Percentiles rank a stretch among this genome's conserved stretches.
phyloP scores from a whole-genome alignment of 495 filamentous ascomycete genomes.

The Sordaria brevicollis region DNA sequence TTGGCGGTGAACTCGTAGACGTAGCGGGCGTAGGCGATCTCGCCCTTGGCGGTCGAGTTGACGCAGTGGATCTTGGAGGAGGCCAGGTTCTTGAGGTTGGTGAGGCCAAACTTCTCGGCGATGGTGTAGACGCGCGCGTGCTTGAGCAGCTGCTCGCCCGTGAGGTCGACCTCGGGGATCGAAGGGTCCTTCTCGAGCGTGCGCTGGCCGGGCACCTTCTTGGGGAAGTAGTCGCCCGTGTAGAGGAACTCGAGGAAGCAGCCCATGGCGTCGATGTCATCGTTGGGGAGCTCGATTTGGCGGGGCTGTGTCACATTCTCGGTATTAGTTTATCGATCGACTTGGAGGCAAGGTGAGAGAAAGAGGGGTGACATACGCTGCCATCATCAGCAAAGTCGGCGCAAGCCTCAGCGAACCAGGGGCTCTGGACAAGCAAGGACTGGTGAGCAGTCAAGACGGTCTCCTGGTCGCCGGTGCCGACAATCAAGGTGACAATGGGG shows the following conservation, averaged over 20 bases:
- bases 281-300: constrained; percentile 55
- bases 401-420: constrained; percentile 59
- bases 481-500: constrained; percentile 67
- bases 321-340: not conserved
- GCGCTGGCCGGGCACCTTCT: constrained; percentile 44
- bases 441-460: constrained; percentile 70
- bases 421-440: constrained; percentile 58
- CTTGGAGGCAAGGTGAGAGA: not conserved
- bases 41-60: constrained; percentile 72
- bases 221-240: constrained; percentile 79
- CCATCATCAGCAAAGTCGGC: constrained; percentile 44
- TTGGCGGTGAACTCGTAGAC: constrained; percentile 67
- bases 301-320: constrained; percentile 43
- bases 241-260: constrained; percentile 91
- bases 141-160: constrained; percentile 66
- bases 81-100: constrained; percentile 63
- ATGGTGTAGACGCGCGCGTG: constrained; percentile 86
- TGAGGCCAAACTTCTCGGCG: constrained; percentile 66
- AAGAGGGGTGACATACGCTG: constrained; percentile 23
- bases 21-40: constrained; percentile 82
- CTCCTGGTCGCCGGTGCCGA: constrained; percentile 52
- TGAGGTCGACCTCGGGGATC: constrained; percentile 52
- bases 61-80: constrained; percentile 85
- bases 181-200: constrained; percentile 48
- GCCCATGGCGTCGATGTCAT: constrained; percentile 71